Base-by-base conservation (phyloP, 768 basidiomycete species). In the Melanogaster broomeanus region DNA sequence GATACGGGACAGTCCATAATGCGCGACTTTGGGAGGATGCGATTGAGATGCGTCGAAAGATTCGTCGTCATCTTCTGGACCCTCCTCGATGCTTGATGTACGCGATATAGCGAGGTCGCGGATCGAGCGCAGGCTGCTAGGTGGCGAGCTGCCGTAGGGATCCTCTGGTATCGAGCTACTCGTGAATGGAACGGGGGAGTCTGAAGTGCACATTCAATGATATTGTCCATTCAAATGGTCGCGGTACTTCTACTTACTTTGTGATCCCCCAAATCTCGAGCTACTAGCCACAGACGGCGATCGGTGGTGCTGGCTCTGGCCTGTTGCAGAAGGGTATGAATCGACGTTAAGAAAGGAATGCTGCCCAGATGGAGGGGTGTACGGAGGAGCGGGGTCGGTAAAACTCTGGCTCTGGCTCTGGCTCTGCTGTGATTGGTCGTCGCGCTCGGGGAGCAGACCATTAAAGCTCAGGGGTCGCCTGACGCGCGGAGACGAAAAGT, bases 51-150 rank as follows among this genome's bases (percentile, higher is more conserved):
- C 30, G 45, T 62, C 18, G 40, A 61, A 19, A 28, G 34, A 34
- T 38, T 39, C 49, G 15, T 4, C 67, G 16, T 43, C 73, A 25
- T 71, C 60, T 57, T 77, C 75, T 10, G 69, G 69, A 15, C 71
- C 65, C 39, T 72, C 73, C n/a, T 74, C 72, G 31, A 77, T 65
- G 51, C 75, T 79, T 18, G 75, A 72, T 35, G 68, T 64, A 42
- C 76, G 72, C 11, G 79, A 79, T 11, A 50, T 44, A 19, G 61
- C 19, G 21, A 13, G 5, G 9, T 45, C 53, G 25, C 42, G 55
- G 21, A 19, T 35, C 7, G 56, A 56, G 21, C 39, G 44, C 18
- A 48, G 33, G 30, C 47, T 57, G 40, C 53, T 57, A 19, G 48
- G 5, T 13, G 60, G 47, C 15, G 61, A 59, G 13, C 48, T 37